These are phyloP conservation scores for Geranium brycei DNA, from an alignment of 345 rosid species.

Conservation along the genomic window DNA sequence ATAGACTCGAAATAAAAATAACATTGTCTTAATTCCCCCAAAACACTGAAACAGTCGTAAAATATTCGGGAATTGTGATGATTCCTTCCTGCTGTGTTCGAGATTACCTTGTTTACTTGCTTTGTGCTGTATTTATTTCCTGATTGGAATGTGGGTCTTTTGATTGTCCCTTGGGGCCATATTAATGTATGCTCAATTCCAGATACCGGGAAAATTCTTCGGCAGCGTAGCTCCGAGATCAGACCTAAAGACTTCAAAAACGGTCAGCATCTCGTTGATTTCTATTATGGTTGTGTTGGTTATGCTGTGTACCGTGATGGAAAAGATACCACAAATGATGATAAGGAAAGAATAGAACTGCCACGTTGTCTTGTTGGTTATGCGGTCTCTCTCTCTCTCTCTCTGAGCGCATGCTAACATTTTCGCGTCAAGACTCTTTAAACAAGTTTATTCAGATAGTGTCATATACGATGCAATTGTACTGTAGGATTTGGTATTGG, in stretches of 20 bases:
- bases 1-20: neutral
- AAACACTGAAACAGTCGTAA: neutral
- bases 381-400: slow-evolving; percentile 28
- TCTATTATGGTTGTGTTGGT: slow-evolving; percentile 58
- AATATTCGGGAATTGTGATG: neutral
- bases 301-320: slow-evolving; percentile 34
- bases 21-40: neutral
- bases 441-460: too few species aligned
- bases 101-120: neutral
- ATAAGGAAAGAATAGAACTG: slow-evolving; percentile 27
- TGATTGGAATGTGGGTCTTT: neutral
- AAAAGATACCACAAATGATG: slow-evolving; percentile 22
- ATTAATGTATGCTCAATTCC: too few species aligned
- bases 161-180: neutral
- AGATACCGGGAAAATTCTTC: too few species aligned
- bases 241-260: too few species aligned
- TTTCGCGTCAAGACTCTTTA: too few species aligned
- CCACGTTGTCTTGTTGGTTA: slow-evolving; percentile 45
- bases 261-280: slow-evolving; percentile 23
- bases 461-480: too few species aligned
- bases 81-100: neutral
- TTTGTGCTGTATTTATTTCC: neutral
- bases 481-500: too few species aligned
- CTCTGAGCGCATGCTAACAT: neutral
- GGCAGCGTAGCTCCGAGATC: too few species aligned